Percentiles rank a stretch among this genome's conserved stretches.
Evolutionary conservation across 257 asterid genomes (phyloP).

Genomic region (Knoxia roxburghii): DNA sequence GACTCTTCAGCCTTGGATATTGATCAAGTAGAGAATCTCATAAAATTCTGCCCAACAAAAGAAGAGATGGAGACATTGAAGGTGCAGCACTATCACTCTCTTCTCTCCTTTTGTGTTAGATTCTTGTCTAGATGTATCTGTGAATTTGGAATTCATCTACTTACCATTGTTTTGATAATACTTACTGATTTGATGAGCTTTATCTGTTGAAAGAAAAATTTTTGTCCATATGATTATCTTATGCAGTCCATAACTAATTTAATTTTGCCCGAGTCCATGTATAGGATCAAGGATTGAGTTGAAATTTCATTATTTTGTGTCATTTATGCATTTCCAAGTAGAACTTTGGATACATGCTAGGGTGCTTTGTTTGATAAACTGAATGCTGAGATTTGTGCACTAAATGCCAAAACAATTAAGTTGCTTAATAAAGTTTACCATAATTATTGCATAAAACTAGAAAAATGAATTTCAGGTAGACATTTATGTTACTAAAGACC

Average conservation of each 20-base stretch:
- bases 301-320: background rate
- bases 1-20: slow-evolving; percentile 89
- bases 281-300: background rate
- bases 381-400: no score
- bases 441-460: no score
- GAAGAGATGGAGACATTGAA: slow-evolving; percentile 96
- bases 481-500: no score
- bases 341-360: background rate
- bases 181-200: no score
- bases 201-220: no score
- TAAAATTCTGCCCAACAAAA: slow-evolving; percentile 93
- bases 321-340: background rate
- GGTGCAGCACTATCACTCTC: slow-evolving; percentile 34
- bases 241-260: no score
- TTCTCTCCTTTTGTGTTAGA: slow-evolving; percentile 1
- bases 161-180: background rate
- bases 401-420: no score
- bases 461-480: no score
- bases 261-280: no score
- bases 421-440: no score
- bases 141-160: background rate
- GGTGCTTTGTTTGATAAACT: no score
- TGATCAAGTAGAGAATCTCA: slow-evolving; percentile 99
- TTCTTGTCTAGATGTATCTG: background rate
- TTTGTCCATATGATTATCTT: no score